Base-by-base conservation (phyloP, 148 eudicot species). In the Talinum fruticosum region DNA sequence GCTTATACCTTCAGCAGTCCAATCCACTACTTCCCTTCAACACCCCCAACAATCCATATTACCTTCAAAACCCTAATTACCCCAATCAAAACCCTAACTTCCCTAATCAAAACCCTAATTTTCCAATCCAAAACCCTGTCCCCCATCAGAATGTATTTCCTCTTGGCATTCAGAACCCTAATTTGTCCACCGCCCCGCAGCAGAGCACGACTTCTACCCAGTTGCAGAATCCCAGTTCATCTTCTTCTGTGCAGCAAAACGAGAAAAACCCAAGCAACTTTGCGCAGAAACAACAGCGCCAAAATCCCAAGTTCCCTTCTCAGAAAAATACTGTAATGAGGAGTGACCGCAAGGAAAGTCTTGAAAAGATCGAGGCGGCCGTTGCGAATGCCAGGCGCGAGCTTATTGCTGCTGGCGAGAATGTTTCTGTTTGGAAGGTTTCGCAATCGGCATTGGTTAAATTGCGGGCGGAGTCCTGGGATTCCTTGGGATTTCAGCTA, bases 391-490 rank as follows among this genome's bases (percentile, higher is more conserved):
- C 82, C 14, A 85, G 83, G 5, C 49, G 79, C 0, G 85, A 83
- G 10, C 45, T 90, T 24, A 30, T 86, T 4, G 87, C 78, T 14
- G 79, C 83, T 0, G 82, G 84, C 8, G 93, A 89, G 21, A 86
- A 82, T 72, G 92, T 92, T 65, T 86, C 96, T 28, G 85, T 88
- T 6, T 92, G 86, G 91, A 90, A 89, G 76, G 91, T 92, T 3
- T 87, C 89, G 19, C 91, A 92, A 82, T 79, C 88, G 18, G 91
- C 80, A 23, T 67, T 92, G 81, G 72, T 81, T 79, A 74, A n/a
- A 12, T 75, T 95, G 32, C 71, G 84, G 66, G 93, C 84, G 12
- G 93, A 87, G 54, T 89, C 97, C 2, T 89, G 97, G 97, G 97
- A 94, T 6, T 79, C 87, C 15, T 82, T 91, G 28, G 98, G 97